Conservation (phyloP, 2,329 filamentous ascomycete species). For the Exophiala phaeomuriformis region DNA sequence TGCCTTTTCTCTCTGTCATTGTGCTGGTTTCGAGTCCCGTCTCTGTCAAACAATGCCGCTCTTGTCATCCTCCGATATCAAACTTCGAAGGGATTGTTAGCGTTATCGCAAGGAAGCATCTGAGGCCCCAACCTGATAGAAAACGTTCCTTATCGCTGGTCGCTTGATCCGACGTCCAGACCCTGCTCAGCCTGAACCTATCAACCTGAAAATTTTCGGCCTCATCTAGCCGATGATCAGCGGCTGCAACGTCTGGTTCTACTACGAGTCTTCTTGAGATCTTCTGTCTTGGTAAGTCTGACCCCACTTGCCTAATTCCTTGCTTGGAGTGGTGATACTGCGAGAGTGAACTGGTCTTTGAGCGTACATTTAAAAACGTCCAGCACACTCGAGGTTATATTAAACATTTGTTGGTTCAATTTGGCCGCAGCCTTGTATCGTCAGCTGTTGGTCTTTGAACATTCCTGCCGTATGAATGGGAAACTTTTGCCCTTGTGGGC, state of each 20-base stretch:
- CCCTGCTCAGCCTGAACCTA: background rate
- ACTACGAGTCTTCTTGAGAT: background rate
- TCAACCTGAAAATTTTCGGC: background rate
- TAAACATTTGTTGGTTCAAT: no score
- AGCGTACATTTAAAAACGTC: no score
- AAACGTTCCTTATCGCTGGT: background rate
- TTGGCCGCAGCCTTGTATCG: no score
- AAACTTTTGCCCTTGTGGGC: background rate
- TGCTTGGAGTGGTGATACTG: background rate
- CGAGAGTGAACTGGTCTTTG: background rate
- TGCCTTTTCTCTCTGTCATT: background rate
- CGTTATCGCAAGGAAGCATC: background rate
- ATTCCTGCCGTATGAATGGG: background rate
- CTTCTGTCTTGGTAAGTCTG: background rate
- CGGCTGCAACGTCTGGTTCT: background rate
- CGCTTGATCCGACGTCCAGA: background rate
- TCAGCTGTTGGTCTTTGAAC: background rate
- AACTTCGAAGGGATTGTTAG: background rate
- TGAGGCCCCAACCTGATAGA: background rate
- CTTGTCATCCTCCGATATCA: background rate
- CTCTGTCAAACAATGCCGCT: background rate
- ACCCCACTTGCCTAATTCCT: background rate
- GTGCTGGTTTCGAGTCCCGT: background rate
- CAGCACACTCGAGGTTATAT: no score
- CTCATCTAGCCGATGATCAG: background rate